Base-by-base conservation (phyloP, 352 stramenopile genomes). In the Phytophthora citricola region DNA sequence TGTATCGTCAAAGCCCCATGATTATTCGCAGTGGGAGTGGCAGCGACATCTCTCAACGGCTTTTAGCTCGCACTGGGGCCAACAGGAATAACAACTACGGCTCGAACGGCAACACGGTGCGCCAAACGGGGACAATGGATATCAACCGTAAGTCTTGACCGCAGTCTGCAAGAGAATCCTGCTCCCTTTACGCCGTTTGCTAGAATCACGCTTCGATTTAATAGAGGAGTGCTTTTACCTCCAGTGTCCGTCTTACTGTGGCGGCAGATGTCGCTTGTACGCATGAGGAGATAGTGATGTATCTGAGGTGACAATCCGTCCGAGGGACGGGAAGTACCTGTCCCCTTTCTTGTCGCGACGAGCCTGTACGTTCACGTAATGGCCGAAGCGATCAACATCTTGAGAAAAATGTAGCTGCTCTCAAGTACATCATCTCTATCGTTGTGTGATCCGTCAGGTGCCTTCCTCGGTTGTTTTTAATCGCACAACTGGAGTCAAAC, bases 1-100 rank as follows among this genome's bases (percentile, higher is more conserved):
- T 95, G 51, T 95, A 94, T 56, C 84, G 81, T n/a, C 88, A 95
- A 50, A 93, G 83, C 34, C 88, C 88, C 0, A 89, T 92, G 70
- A 79, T 84, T 29, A 59, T 71, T 39, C 81, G 81, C 44, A 88
- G 55, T 62, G 69, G 70, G 36, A 84, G 78, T 44, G 73, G 64
- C 17, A 71, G 70, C 22, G 76, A 81, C 39, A 78, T 85, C 39
- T 85, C 79, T 39, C 81, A 92, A 66, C 79, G 79, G 26, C 77
- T 93, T 40, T 51, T 93, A 12, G 77, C 68, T 46, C 83, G 83
- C 47, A 78, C 69, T 55, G 69, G 34, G 2, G 65, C 65, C 15
- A 61, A 63, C 15, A 91, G 81, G 62, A 69, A 50, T 41, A 85
- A 70, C 38, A 85, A 70, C 20, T 94, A 94, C 59, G 83, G 86